Conservation (phyloP, 1,284 basidiomycete genomes). For the Heterobasidion occidentale region DNA sequence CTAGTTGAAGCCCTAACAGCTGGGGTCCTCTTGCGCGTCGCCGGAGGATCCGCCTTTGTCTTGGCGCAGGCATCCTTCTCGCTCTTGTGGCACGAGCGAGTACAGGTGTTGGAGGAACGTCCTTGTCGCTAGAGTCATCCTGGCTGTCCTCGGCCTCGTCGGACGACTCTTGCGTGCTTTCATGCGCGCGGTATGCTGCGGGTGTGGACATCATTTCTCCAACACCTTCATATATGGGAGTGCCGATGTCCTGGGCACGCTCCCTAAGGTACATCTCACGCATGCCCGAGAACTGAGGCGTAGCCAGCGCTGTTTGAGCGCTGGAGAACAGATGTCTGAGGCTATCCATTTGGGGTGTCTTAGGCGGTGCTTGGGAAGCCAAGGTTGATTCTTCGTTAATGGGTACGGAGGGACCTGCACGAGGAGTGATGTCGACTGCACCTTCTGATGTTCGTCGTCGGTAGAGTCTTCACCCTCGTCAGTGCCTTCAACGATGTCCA, state of each 20-base stretch:
- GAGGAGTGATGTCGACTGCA: not conserved
- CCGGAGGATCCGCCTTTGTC: not conserved
- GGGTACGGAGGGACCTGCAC: constrained; percentile 11
- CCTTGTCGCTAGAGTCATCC: not conserved
- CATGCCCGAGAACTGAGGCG: constrained; percentile 24
- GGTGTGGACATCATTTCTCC: constrained; percentile 28
- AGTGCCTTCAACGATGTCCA: constrained; percentile 6
- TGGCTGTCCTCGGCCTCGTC: not conserved
- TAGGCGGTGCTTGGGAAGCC: constrained; percentile 1
- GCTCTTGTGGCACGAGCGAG: not conserved
- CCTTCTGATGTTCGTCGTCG: not conserved
- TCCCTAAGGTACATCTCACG: constrained; percentile 22
- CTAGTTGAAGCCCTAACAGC: not conserved
- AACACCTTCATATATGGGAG: constrained; percentile 23
- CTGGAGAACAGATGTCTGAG: constrained; percentile 19
- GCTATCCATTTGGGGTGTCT: constrained; percentile 18
- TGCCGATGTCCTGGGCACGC: constrained; percentile 10
- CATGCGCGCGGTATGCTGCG: constrained; percentile 11
- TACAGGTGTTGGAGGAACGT: not conserved
- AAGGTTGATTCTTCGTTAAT: not conserved
- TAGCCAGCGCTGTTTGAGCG: constrained; percentile 10
- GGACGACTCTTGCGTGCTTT: not conserved
- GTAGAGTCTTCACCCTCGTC: not conserved
- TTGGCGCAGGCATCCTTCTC: not conserved
- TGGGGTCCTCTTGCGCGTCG: not conserved